Percentiles rank a stretch among this genome's conserved stretches.
phyloP scores from a whole-genome alignment of 108 stramenopile genomes.

The Discostella stelligeroides region DNA sequence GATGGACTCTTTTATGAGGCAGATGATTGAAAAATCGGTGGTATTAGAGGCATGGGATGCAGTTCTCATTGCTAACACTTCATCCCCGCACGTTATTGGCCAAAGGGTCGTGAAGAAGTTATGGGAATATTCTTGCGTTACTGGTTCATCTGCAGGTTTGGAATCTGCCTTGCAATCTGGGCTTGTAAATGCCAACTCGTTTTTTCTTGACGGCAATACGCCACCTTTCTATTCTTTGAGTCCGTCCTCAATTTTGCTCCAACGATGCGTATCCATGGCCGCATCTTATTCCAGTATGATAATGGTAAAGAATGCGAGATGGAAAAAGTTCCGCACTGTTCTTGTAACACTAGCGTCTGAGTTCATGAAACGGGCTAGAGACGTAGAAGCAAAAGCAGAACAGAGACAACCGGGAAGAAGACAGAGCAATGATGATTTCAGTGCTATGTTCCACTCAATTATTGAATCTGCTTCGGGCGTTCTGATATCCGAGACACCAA shows the following conservation, averaged over 20 bases:
- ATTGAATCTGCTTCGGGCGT: conserved; percentile 1
- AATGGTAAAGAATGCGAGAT: conserved; percentile 31
- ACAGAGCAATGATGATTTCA: conserved; percentile 12
- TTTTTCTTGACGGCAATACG: conserved; percentile 2
- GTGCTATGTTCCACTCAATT: conserved; percentile 8
- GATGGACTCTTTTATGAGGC: conserved; percentile 19
- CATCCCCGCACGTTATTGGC: conserved; percentile 5
- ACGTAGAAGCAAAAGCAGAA: neutral
- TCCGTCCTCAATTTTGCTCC: conserved; percentile 33
- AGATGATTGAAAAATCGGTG: conserved; percentile 33
- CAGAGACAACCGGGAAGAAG: neutral
- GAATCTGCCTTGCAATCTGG: conserved; percentile 10
- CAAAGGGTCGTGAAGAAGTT: conserved; percentile 13
- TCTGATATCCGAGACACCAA: neutral
- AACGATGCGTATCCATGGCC: conserved; percentile 19
- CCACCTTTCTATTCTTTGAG: conserved; percentile 13
- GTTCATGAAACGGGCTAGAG: conserved; percentile 5
- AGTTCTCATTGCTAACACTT: neutral
- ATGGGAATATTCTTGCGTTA: conserved; percentile 24
- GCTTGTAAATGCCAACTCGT: conserved; percentile 9
- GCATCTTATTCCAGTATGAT: conserved; percentile 9
- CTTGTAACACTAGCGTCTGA: conserved; percentile 12
- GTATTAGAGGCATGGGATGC: conserved; percentile 18
- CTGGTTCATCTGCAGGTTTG: neutral
- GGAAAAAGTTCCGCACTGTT: conserved; percentile 30